phyloP scores from a whole-genome alignment of 495 filamentous ascomycete genomes.

The Acidomyces sp. region DNA sequence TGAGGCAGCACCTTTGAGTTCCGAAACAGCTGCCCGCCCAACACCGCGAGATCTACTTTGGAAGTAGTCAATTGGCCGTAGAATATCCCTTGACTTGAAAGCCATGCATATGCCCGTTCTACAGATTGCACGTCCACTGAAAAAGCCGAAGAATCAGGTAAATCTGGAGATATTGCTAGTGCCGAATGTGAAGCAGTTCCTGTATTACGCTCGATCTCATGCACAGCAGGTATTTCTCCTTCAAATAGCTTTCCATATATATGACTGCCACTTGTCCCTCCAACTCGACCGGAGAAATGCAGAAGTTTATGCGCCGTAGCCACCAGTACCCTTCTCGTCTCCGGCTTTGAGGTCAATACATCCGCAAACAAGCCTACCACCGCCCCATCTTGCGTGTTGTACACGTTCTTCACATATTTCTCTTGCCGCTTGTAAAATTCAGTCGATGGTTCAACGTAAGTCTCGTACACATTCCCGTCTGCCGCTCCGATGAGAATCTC shows the following conservation, averaged over 20 bases:
- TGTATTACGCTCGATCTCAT: conserved; percentile 41
- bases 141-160: conserved; percentile 33
- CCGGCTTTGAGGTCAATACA: conserved; percentile 46
- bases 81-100: conserved; percentile 74
- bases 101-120: conserved; percentile 78
- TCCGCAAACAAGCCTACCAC: conserved; percentile 78
- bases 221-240: conserved; percentile 56
- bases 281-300: conserved; percentile 66
- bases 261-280: conserved; percentile 65
- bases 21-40: conserved; percentile 53
- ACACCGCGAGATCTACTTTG: conserved; percentile 34
- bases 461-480: conserved; percentile 90
- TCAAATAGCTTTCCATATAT: conserved; percentile 85
- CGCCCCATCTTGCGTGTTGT: conserved; percentile 61
- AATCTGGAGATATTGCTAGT: conserved; percentile 64
- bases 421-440: conserved; percentile 94
- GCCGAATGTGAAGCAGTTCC: conserved; percentile 41
- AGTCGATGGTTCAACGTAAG: conserved; percentile 82
- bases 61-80: conserved; percentile 57
- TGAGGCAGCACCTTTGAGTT: conserved; percentile 64
- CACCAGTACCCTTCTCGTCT: conserved; percentile 62
- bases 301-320: conserved; percentile 60
- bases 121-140: conserved; percentile 32
- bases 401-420: conserved; percentile 70
- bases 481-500: conserved; percentile 88